Evolutionary conservation across 345 rosid genomes (phyloP).

Genomic region (Bruguiera gymnorhiza): DNA sequence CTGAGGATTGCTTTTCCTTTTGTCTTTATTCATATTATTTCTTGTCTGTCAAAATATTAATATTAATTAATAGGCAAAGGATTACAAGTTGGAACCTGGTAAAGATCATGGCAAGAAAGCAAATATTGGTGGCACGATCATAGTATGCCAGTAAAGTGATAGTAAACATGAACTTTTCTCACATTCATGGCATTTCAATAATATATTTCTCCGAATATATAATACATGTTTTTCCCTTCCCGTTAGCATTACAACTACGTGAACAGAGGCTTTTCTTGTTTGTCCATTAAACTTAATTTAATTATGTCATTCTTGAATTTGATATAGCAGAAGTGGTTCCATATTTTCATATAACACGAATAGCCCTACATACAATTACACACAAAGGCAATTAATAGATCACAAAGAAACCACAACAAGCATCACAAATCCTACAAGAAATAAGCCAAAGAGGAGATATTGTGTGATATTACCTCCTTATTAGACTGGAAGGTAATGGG

Average conservation of each 20-base stretch:
- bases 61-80: not conserved
- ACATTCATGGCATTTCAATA: too few relatives aligned
- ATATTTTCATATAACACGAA: too few relatives aligned
- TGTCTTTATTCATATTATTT: conserved; percentile 33
- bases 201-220: too few relatives aligned
- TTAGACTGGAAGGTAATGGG: conserved; percentile 69
- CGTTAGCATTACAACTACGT: too few relatives aligned
- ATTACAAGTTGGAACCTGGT: not conserved
- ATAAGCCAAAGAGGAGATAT: not conserved
- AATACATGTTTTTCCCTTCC: too few relatives aligned
- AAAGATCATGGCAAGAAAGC: not conserved
- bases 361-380: too few relatives aligned
- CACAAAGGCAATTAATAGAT: not conserved
- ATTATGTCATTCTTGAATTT: too few relatives aligned
- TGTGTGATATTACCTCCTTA: conserved; percentile 45
- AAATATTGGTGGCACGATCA: not conserved
- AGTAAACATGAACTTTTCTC: too few relatives aligned
- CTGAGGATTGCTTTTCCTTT: conserved; percentile 29
- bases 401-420: not conserved
- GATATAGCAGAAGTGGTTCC: too few relatives aligned
- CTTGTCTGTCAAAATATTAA: conserved; percentile 34
- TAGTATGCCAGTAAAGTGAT: not conserved
- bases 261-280: too few relatives aligned
- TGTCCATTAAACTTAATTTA: too few relatives aligned
- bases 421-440: not conserved